Percentiles rank a stretch among this genome's conserved stretches.
Conservation (phyloP, 176 grass and related monocot genomes). For the Musa beccarii region DNA sequence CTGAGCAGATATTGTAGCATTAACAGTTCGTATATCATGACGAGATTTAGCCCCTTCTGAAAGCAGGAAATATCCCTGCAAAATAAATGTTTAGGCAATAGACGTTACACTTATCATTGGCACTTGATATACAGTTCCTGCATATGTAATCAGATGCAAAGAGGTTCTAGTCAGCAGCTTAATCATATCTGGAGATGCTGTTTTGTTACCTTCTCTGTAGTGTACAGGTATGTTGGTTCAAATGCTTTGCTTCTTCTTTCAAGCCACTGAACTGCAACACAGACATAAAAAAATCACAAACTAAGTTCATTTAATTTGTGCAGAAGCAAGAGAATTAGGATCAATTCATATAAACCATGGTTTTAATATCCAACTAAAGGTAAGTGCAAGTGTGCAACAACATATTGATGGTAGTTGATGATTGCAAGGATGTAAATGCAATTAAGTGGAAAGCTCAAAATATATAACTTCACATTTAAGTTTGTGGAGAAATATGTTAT, state of each 20-base stretch:
- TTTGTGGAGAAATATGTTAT: slow-evolving; percentile 8
- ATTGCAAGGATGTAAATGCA: neutral
- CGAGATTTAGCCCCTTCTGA: slow-evolving; percentile 81
- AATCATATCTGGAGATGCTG: neutral
- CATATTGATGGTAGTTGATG: neutral
- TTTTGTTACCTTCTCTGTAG: slow-evolving; percentile 71
- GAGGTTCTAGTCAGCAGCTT: neutral
- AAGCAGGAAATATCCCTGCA: slow-evolving; percentile 97
- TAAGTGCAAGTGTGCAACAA: neutral
- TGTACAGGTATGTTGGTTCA: slow-evolving; percentile 89
- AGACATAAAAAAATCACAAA: slow-evolving; percentile 30
- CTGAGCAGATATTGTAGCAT: slow-evolving; percentile 81
- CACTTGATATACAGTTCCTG: neutral
- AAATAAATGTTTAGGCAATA: slow-evolving; percentile 2
- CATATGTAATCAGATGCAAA: neutral
- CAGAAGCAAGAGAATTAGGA: slow-evolving; percentile 1
- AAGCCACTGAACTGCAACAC: slow-evolving; percentile 81
- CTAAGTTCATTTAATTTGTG: slow-evolving; percentile 15
- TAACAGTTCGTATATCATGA: slow-evolving; percentile 64
- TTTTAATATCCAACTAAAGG: neutral
- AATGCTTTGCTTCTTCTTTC: slow-evolving; percentile 91
- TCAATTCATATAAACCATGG: neutral
- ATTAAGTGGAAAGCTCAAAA: neutral
- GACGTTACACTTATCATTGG: slow-evolving; percentile 18
- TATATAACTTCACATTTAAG: neutral